These are phyloP conservation scores for Chlorella variabilis DNA, from an alignment of 163 green algal species.

Conservation along the genomic window DNA sequence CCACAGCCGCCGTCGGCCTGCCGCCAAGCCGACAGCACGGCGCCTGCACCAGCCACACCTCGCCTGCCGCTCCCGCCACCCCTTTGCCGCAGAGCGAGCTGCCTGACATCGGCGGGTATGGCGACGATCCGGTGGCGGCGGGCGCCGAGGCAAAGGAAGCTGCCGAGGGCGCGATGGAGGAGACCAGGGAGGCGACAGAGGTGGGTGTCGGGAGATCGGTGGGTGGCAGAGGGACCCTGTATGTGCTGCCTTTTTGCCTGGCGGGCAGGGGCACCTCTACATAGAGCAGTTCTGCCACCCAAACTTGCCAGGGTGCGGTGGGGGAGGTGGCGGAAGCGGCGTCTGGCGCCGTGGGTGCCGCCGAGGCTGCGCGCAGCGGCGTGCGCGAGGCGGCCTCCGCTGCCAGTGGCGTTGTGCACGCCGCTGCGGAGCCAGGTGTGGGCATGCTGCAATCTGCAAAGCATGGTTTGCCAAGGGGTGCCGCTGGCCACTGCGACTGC, in stretches of 20 bases:
- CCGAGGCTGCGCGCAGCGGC: neutral
- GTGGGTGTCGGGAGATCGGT: neutral
- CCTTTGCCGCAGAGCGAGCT: constrained; percentile 13
- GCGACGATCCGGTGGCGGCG: constrained; percentile 27
- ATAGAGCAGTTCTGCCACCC: too few relatives aligned
- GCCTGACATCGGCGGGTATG: constrained; percentile 22
- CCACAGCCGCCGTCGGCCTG: too few relatives aligned
- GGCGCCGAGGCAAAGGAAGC: neutral
- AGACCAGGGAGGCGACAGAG: too few relatives aligned
- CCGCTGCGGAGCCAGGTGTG: neutral
- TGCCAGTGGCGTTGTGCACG: neutral
- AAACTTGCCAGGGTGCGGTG: constrained; percentile 4
- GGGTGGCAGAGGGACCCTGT: neutral
- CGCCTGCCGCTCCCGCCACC: too few relatives aligned
- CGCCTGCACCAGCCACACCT: too few relatives aligned
- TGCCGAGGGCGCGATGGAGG: too few relatives aligned
- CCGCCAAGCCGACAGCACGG: too few relatives aligned
- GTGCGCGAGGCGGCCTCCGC: neutral
- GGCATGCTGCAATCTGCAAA: too few relatives aligned
- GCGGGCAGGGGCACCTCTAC: too few relatives aligned
- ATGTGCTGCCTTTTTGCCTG: too few relatives aligned
- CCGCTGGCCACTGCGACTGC: too few relatives aligned
- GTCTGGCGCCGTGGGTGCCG: neutral
- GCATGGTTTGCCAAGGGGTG: too few relatives aligned
- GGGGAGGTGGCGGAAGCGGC: neutral